Base-by-base conservation (phyloP, 768 basidiomycete genomes). In the Leucocoprinus leucothites region DNA sequence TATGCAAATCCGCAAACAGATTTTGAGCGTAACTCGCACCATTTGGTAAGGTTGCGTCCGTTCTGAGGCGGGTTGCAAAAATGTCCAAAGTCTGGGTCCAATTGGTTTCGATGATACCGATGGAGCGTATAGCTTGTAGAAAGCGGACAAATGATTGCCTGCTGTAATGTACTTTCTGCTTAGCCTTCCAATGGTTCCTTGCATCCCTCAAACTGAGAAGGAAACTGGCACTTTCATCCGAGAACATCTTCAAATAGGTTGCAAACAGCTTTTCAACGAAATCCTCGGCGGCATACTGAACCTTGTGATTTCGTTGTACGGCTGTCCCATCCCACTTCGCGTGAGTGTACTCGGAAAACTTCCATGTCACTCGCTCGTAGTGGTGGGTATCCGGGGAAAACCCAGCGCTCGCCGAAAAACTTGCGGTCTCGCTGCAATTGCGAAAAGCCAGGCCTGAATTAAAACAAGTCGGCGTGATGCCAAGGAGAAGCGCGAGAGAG, bases 61-160 rank as follows among this genome's bases (percentile, higher is more conserved):
- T 68, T 69, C 1, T 48, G 9, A 71, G 58, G 8, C 71, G 61
- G 14, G 56, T 45, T 16, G 70, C 56, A 54, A 74, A 72, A 35
- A 48, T 55, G 8, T 61, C 58, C 70, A 86, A 74, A 9, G 71
- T 66, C 19, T 64, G 54, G 0, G 24, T 46, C 85, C 85, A 86
- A 40, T 77, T 65, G 1, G 62, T 64, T 2, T 60, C 43, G 0
- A 75, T 63, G 36, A 69, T 65, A 19, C 64, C 64, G 22, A 54
- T n/a, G 5, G 52, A 31, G 56, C 73, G 75, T 35, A 82, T 67
- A 9, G 74, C 60, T 16, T 61, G 60, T 13, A 86, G 64, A 36
- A 86, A 64, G 2, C 70, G 58, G 1, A 69, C 80, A 49, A 84
- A 82, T 31, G 73, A 76, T 38, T 68, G 68, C 13, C 84, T 74